These are phyloP conservation scores for Gentiana macrophylla DNA, from an alignment of 257 asterid species.

Conservation along the genomic window DNA sequence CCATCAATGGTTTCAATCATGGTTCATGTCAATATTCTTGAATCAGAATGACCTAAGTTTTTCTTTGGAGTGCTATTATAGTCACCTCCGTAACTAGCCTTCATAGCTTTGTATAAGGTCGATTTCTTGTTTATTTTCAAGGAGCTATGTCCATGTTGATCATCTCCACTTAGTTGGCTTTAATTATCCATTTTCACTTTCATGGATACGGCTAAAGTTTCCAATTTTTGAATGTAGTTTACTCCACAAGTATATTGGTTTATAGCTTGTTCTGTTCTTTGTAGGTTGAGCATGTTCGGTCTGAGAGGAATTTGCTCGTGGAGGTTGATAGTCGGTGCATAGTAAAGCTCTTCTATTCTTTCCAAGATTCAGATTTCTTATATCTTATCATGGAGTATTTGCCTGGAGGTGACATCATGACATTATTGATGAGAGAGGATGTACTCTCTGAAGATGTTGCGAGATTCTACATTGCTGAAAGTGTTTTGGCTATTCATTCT, in stretches of 20 bases:
- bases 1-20: too few relatives aligned
- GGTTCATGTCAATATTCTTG: too few relatives aligned
- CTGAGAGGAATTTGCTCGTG: conserved; percentile 94
- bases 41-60: too few relatives aligned
- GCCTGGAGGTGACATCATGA: conserved; percentile 99
- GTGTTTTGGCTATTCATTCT: conserved; percentile 82
- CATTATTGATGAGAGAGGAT: conserved; percentile 91
- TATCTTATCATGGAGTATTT: conserved; percentile 96
- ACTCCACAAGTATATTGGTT: neutral
- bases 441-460: conserved; percentile 81
- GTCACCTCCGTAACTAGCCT: too few relatives aligned
- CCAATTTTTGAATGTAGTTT: too few relatives aligned
- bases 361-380: conserved; percentile 86
- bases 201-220: too few relatives aligned
- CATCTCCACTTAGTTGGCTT: too few relatives aligned
- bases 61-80: too few relatives aligned
- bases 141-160: too few relatives aligned
- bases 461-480: conserved; percentile 86
- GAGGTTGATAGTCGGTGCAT: conserved; percentile 98
- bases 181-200: too few relatives aligned
- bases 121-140: too few relatives aligned
- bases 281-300: conserved; percentile 97
- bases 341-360: conserved; percentile 86
- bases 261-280: conserved; percentile 5
- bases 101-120: too few relatives aligned